A percentile compares a stretch with the other conserved stretches of the same genome.
phyloP scores from a whole-genome alignment of 1,284 basidiomycete genomes.

The Sanghuangporus baumii region DNA sequence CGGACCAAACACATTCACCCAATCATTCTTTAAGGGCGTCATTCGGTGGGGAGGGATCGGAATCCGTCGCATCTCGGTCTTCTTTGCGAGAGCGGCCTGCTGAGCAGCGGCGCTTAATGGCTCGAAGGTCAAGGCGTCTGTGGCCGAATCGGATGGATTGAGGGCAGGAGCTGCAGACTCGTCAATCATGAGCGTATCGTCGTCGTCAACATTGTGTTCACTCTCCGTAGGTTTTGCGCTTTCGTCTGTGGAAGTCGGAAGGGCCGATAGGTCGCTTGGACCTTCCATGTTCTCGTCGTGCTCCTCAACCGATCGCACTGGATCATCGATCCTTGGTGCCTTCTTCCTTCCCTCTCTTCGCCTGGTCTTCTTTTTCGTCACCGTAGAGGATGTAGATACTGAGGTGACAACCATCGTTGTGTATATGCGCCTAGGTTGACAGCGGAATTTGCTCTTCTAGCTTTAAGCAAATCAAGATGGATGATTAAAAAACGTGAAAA shows the following conservation, averaged over 20 bases:
- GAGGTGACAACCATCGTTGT: slow-evolving; percentile 11
- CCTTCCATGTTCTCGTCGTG: slow-evolving; percentile 12
- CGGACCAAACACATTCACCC: slow-evolving; percentile 96
- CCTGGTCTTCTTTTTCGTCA: slow-evolving; percentile 17
- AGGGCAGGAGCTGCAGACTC: slow-evolving; percentile 32
- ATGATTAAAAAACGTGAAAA: background rate
- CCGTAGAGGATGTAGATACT: background rate
- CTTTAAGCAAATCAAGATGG: background rate
- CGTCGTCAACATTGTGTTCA: slow-evolving; percentile 27
- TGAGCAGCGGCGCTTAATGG: slow-evolving; percentile 56
- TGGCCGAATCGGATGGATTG: slow-evolving; percentile 19
- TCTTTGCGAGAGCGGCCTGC: slow-evolving; percentile 42
- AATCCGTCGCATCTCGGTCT: slow-evolving; percentile 78
- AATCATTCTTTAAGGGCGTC: slow-evolving; percentile 96
- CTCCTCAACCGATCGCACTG: background rate
- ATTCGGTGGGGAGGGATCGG: slow-evolving; percentile 95
- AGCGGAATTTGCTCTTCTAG: background rate
- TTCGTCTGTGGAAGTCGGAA: background rate
- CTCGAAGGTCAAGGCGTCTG: slow-evolving; percentile 57
- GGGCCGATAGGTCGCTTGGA: background rate
- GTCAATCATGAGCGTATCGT: slow-evolving; percentile 64
- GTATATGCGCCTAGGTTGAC: background rate
- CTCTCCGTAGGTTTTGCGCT: background rate
- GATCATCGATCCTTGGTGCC: background rate
- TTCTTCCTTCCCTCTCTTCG: slow-evolving; percentile 14